Evolutionary conservation across 1,139 yeast species (phyloP).

Genomic region (Taphrina populina): DNA sequence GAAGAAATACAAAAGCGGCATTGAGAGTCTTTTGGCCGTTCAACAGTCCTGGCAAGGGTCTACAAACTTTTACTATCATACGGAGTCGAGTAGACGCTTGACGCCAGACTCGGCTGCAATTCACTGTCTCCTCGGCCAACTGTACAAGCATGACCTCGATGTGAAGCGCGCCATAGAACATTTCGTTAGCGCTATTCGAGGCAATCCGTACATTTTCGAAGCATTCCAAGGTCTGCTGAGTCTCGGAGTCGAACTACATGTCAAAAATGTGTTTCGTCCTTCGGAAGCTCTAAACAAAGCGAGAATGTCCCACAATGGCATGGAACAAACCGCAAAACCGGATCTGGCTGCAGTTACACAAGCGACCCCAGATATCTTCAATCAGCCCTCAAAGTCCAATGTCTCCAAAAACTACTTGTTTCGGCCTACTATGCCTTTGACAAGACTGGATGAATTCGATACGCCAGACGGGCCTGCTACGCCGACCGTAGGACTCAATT

Average conservation of each 20-base stretch:
- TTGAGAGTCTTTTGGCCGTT: slow-evolving; percentile 48
- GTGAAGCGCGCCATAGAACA: slow-evolving; percentile 63
- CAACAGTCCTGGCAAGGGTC: slow-evolving; percentile 8
- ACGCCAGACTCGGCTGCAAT: slow-evolving; percentile 67
- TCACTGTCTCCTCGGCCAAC: slow-evolving; percentile 67
- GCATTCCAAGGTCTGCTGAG: slow-evolving; percentile 75
- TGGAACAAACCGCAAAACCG: not conserved
- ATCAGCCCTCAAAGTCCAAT: not conserved
- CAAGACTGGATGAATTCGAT: slow-evolving; percentile 11
- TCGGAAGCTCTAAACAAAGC: slow-evolving; percentile 34
- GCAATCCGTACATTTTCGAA: slow-evolving; percentile 82
- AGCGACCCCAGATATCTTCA: slow-evolving; percentile 18
- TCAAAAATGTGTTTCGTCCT: slow-evolving; percentile 54
- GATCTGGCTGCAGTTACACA: not conserved
- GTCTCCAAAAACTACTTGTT: slow-evolving; percentile 4
- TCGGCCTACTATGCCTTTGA: slow-evolving; percentile 17
- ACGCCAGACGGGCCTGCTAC: slow-evolving; percentile 18
- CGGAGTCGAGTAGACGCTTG: slow-evolving; percentile 42
- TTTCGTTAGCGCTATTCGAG: slow-evolving; percentile 65
- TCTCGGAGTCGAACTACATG: slow-evolving; percentile 63
- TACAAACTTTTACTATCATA: slow-evolving; percentile 32
- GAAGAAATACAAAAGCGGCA: slow-evolving; percentile 62
- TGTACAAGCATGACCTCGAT: slow-evolving; percentile 57
- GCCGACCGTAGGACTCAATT: slow-evolving; percentile 11
- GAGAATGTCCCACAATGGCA: not conserved